phyloP scores from a whole-genome alignment of 2,329 filamentous ascomycete genomes.

The Xylariaceae sp. region DNA sequence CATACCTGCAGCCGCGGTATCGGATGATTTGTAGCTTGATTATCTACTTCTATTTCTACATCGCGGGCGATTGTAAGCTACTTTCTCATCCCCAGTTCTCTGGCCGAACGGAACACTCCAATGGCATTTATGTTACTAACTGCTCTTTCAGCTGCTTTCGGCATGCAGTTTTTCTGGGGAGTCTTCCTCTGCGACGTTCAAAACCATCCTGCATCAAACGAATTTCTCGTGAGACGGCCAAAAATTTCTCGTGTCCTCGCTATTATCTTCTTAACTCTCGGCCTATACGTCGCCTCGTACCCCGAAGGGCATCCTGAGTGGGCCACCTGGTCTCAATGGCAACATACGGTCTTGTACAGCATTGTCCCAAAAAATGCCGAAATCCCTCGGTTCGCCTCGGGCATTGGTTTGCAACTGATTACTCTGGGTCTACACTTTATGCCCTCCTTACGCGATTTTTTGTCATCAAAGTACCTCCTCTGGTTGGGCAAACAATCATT shows the following conservation, averaged over 20 bases:
- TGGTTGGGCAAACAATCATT: conserved; percentile 70
- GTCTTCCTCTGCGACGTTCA: conserved; percentile 67
- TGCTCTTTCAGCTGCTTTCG: conserved; percentile 47
- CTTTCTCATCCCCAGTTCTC: not conserved
- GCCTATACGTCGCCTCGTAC: conserved; percentile 64
- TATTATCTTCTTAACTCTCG: conserved; percentile 54
- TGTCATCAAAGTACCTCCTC: conserved; percentile 61
- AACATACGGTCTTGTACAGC: conserved; percentile 49
- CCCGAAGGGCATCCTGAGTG: conserved; percentile 62
- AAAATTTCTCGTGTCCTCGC: conserved; percentile 52
- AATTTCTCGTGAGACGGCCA: conserved; percentile 53
- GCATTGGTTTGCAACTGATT: conserved; percentile 42
- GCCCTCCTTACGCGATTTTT: conserved; percentile 52
- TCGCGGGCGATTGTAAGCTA: conserved; percentile 42
- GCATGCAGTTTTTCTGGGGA: conserved; percentile 66
- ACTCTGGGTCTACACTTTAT: conserved; percentile 43
- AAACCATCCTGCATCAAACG: conserved; percentile 52
- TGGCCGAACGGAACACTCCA: too few species aligned
- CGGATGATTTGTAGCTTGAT: conserved; percentile 53
- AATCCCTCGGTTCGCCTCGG: conserved; percentile 49
- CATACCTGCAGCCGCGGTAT: conserved; percentile 54
- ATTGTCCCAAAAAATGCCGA: conserved; percentile 56
- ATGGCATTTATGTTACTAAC: conserved; percentile 17
- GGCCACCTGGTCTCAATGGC: conserved; percentile 58
- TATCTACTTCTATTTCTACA: conserved; percentile 58